These are phyloP conservation scores for Suhomyces kunorum DNA, from an alignment of 1,139 yeast genomes.

Conservation along the genomic window DNA sequence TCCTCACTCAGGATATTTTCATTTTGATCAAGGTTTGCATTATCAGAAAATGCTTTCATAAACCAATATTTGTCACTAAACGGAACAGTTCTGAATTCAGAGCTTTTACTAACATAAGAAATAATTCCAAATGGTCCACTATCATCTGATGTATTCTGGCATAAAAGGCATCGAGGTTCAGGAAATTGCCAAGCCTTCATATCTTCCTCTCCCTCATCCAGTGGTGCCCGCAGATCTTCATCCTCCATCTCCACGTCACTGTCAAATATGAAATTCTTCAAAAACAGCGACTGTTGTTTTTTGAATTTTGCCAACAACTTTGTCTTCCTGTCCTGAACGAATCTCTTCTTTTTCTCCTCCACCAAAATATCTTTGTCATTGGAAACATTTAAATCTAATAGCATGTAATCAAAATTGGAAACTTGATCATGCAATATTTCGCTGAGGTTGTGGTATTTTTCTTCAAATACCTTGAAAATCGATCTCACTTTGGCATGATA, in stretches of 20 bases:
- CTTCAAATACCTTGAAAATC: slow-evolving; percentile 45
- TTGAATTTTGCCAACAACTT: slow-evolving; percentile 77
- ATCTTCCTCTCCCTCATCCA: slow-evolving; percentile 22
- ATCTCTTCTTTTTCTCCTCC: slow-evolving; percentile 59
- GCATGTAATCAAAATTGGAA: slow-evolving; percentile 22
- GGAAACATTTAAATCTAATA: slow-evolving; percentile 20
- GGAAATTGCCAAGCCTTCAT: slow-evolving; percentile 64
- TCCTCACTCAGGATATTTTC: neutral
- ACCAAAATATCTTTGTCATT: slow-evolving; percentile 39
- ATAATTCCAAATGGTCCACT: slow-evolving; percentile 78
- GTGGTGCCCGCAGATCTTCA: neutral
- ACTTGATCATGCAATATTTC: slow-evolving; percentile 24
- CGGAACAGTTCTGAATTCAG: slow-evolving; percentile 66
- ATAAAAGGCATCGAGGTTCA: slow-evolving; percentile 78
- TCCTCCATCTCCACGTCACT: slow-evolving; percentile 36
- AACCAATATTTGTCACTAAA: slow-evolving; percentile 67
- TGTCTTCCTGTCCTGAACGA: slow-evolving; percentile 72
- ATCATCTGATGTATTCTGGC: slow-evolving; percentile 76
- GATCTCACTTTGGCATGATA: slow-evolving; percentile 57
- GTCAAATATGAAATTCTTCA: slow-evolving; percentile 47
- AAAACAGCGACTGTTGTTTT: slow-evolving; percentile 73
- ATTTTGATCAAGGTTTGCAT: slow-evolving; percentile 50
- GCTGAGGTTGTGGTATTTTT: slow-evolving; percentile 27
- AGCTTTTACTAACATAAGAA: slow-evolving; percentile 57
- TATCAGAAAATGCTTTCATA: slow-evolving; percentile 60